Conservation (phyloP, 208 protist species). For the Trypanosoma scelopori region DNA sequence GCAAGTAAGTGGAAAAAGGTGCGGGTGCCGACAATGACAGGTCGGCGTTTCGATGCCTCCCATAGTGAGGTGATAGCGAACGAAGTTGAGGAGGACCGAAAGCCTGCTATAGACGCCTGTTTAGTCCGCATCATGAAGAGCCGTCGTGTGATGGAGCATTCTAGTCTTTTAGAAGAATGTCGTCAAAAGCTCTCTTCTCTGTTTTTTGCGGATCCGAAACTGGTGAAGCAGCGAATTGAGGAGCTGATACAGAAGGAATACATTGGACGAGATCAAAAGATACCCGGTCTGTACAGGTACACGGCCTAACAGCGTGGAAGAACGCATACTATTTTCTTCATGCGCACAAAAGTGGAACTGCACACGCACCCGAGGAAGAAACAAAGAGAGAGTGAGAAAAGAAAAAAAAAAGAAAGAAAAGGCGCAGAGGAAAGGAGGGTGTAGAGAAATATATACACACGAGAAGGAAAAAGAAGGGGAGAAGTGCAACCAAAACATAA, state of each 20-base stretch:
- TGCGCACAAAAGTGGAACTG: not conserved
- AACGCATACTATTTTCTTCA: not conserved
- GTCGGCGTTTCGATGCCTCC: slow-evolving; percentile 34
- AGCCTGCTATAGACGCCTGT: slow-evolving; percentile 77
- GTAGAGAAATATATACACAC: no score
- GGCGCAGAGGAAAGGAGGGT: not conserved
- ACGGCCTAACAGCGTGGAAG: slow-evolving; percentile 41
- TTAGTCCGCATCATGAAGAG: slow-evolving; percentile 89
- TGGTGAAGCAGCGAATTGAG: slow-evolving; percentile 88
- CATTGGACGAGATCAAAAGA: slow-evolving; percentile 68
- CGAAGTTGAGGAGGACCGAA: slow-evolving; percentile 71
- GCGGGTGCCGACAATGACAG: slow-evolving; percentile 43
- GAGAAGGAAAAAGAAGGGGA: no score
- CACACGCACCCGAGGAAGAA: no score
- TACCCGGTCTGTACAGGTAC: slow-evolving; percentile 66
- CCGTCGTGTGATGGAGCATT: slow-evolving; percentile 60
- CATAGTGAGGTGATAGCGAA: slow-evolving; percentile 45
- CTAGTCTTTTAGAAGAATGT: slow-evolving; percentile 71
- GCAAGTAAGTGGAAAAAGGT: slow-evolving; percentile 51
- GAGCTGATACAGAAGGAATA: slow-evolving; percentile 82
- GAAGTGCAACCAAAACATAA: not conserved
- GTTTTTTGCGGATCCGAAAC: slow-evolving; percentile 68
- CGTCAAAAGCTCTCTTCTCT: slow-evolving; percentile 54
- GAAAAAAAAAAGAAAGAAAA: not conserved
- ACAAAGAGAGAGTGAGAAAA: no score